These are phyloP conservation scores for Ormosia emarginata DNA, from an alignment of 306 rosid genomes.

Conservation along the genomic window DNA sequence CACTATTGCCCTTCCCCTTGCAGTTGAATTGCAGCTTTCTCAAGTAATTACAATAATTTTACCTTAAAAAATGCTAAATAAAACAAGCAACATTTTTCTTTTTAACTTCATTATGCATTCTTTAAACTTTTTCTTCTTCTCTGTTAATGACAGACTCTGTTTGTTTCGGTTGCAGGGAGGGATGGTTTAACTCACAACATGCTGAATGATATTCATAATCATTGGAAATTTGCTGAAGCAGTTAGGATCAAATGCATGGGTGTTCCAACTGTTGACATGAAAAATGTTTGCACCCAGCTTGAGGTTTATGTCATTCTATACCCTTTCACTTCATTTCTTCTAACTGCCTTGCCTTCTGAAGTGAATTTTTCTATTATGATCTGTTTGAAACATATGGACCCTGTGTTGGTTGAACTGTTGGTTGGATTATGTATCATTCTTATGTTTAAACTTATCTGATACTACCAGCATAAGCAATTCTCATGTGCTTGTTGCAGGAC, in stretches of 20 bases:
- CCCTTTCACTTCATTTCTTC: not conserved
- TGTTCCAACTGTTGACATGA: slow-evolving; percentile 92
- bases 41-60: not conserved
- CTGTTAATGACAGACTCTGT: not conserved
- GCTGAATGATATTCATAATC: slow-evolving; percentile 79
- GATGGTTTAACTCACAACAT: slow-evolving; percentile 97
- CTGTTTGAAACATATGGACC: not conserved
- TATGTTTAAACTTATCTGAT: not conserved
- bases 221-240: slow-evolving; percentile 77
- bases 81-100: not conserved
- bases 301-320: slow-evolving; percentile 48
- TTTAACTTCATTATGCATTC: not conserved
- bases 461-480: not conserved
- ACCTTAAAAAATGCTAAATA: not conserved
- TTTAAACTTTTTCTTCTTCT: not conserved
- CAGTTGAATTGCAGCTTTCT: not conserved
- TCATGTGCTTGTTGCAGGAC: slow-evolving; percentile 57
- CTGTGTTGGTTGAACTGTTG: not conserved
- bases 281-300: slow-evolving; percentile 75
- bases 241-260: slow-evolving; percentile 92
- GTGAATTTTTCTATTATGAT: not conserved
- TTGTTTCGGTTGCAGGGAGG: slow-evolving; percentile 56
- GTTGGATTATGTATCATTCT: not conserved
- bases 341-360: not conserved
- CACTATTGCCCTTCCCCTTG: not conserved